Evolutionary conservation across 305 asterid genomes (phyloP).

Genomic region (Fraxinus sp.): DNA sequence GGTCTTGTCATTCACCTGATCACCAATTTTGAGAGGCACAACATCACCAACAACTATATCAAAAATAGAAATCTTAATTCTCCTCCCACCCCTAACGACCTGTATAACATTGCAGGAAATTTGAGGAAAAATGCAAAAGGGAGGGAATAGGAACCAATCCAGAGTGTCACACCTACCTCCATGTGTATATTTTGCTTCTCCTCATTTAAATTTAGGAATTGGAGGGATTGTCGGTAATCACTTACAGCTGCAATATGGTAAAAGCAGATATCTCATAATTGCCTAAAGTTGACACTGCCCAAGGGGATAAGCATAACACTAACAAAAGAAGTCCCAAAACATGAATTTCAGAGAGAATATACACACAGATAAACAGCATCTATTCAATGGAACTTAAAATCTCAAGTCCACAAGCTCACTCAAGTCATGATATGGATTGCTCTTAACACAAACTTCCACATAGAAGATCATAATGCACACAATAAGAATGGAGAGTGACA

Average conservation of each 20-base stretch:
- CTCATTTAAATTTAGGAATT: constrained; percentile 87
- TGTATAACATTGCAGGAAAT: constrained; percentile 35
- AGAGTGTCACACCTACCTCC: constrained; percentile 53
- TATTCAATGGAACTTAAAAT: neutral
- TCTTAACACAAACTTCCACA: neutral
- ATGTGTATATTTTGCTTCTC: constrained; percentile 94
- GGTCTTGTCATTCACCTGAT: constrained; percentile 56
- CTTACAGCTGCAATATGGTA: constrained; percentile 64
- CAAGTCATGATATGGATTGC: neutral
- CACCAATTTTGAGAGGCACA: constrained; percentile 94
- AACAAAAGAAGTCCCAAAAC: neutral
- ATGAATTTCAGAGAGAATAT: neutral
- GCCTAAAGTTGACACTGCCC: constrained; percentile 10
- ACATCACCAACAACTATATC: constrained; percentile 88
- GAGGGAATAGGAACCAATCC: neutral
- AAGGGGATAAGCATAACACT: constrained; percentile 2
- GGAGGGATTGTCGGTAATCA: constrained; percentile 93
- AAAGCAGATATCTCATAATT: constrained; percentile 12
- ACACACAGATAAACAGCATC: neutral
- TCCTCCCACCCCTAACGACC: constrained; percentile 85
- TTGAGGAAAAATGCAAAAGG: neutral
- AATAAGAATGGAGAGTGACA: neutral
- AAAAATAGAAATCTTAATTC: constrained; percentile 73
- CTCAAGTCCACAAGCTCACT: neutral
- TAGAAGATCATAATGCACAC: neutral